Evolutionary conservation across 331 rosid genomes (phyloP).

Genomic region (Prunus yedoensis): DNA sequence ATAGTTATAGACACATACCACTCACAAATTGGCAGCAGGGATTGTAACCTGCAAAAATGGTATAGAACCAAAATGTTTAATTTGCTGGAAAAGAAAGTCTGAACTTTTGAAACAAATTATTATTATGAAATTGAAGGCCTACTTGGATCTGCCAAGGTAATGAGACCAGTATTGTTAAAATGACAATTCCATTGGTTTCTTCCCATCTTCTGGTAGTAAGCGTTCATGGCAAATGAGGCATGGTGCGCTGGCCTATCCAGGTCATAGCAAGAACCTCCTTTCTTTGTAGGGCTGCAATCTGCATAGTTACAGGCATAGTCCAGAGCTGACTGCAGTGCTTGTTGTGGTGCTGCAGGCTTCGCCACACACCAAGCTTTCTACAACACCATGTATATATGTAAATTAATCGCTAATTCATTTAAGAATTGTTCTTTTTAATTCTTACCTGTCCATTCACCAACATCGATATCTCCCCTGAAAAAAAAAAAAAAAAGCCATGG

Average conservation of each 20-base stretch:
- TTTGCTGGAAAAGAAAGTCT: neutral
- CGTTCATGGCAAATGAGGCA: slow-evolving; percentile 50
- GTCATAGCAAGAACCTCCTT: slow-evolving; percentile 16
- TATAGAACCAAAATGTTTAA: neutral
- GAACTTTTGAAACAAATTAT: neutral
- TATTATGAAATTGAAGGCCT: neutral
- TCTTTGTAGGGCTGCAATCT: neutral
- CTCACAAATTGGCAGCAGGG: neutral
- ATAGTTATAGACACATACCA: neutral
- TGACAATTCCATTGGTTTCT: slow-evolving; percentile 28
- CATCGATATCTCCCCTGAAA: too few relatives aligned
- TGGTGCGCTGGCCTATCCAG: slow-evolving; percentile 17
- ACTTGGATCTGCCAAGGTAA: slow-evolving; percentile 39
- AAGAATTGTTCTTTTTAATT: too few relatives aligned
- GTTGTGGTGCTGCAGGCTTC: too few relatives aligned
- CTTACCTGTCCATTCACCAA: too few relatives aligned
- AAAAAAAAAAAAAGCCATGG: too few relatives aligned
- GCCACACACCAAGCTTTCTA: too few relatives aligned
- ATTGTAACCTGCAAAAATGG: neutral
- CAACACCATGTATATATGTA: too few relatives aligned
- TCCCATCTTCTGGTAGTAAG: slow-evolving; percentile 28
- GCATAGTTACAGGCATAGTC: too few relatives aligned
- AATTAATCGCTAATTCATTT: too few relatives aligned
- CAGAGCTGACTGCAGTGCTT: too few relatives aligned
- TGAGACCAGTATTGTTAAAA: slow-evolving; percentile 27